Base-by-base conservation (phyloP, 2,329 filamentous ascomycete species). In the Colletotrichum sp. region DNA sequence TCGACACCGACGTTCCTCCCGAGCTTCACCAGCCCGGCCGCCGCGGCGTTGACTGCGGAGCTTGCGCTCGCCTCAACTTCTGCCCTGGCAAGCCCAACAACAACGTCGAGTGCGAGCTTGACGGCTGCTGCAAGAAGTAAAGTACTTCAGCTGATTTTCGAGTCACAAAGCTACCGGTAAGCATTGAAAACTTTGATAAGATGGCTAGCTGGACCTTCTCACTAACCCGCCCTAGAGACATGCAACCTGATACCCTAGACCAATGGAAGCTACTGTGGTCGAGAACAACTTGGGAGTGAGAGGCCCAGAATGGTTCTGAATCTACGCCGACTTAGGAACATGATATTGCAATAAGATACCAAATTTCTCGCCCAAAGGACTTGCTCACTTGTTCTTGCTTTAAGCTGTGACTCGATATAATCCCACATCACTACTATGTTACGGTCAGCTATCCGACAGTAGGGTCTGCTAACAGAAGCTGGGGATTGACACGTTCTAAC, bases 21-120 rank as follows among this genome's bases (percentile, higher is more conserved):
- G n/a, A 66, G 6, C 73, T 75, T 57, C 67, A 64, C 63, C 52
- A 67, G 57, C 73, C 73, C 3, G 73, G 73, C 32, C 73, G 73
- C 15, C 73, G 73, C 7, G 68, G 61, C 8, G 69, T 75, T 9
- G 69, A 72, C 63, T 75, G 73, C 16, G 73, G 63, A 2, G 69
- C 73, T 16, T 75, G 73, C 16, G 69, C 55, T 5, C 24, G 69
- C 8, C 55, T 72, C 36, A 64, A 72, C 69, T 75, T 75, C 26
- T 75, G 72, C 55, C 72, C 72, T 3, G 72, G 72, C 18, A 57
- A 57, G 72, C 72, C 72, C 5, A 67, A 72, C 5, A 75, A 75
- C 63, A 75, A 75, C 57, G 63, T 36, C 4, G 72, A 75, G 38
- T 75, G 72, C 55, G 72, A 72, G n/a, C 21, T 75, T 9, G 69